Percentiles rank a stretch among this genome's conserved stretches.
Evolutionary conservation across 106 monocot genomes (phyloP).

Genomic region (Apostasia ramifera): DNA sequence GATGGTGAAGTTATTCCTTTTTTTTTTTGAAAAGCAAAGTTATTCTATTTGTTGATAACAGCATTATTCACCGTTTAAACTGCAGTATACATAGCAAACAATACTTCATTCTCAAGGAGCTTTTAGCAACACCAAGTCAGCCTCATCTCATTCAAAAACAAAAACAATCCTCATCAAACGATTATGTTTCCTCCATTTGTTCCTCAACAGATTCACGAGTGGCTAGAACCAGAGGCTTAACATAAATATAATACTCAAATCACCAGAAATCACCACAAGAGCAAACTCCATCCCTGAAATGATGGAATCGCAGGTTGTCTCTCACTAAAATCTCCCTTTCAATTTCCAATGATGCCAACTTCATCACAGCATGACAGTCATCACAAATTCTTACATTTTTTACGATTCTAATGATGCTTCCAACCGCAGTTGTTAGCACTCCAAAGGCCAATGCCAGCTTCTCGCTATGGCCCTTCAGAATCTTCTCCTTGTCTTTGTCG

Average conservation of each 20-base stretch:
- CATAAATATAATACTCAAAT: background rate
- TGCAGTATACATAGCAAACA: too few relatives aligned
- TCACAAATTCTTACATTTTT: slow-evolving; percentile 69
- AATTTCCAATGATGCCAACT: slow-evolving; percentile 32
- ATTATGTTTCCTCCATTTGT: too few relatives aligned
- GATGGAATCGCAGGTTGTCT: slow-evolving; percentile 70
- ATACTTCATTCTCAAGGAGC: too few relatives aligned
- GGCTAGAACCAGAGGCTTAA: background rate
- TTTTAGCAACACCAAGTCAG: too few relatives aligned
- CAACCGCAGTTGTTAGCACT: slow-evolving; percentile 27
- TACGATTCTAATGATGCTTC: slow-evolving; percentile 35
- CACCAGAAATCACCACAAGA: slow-evolving; percentile 62
- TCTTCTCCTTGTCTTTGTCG: slow-evolving; percentile 44
- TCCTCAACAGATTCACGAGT: too few relatives aligned
- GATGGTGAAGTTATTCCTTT: too few relatives aligned
- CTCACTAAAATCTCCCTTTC: slow-evolving; percentile 47
- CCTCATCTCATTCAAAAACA: too few relatives aligned
- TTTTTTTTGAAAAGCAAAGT: too few relatives aligned
- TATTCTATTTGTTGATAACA: too few relatives aligned
- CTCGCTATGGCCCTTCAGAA: slow-evolving; percentile 70
- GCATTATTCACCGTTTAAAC: too few relatives aligned
- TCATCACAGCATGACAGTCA: slow-evolving; percentile 62
- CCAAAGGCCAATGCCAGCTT: slow-evolving; percentile 68
- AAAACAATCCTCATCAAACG: too few relatives aligned
- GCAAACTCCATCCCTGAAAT: slow-evolving; percentile 51